Conservation (phyloP, 345 rosid genomes). For the Moringa oleifera region DNA sequence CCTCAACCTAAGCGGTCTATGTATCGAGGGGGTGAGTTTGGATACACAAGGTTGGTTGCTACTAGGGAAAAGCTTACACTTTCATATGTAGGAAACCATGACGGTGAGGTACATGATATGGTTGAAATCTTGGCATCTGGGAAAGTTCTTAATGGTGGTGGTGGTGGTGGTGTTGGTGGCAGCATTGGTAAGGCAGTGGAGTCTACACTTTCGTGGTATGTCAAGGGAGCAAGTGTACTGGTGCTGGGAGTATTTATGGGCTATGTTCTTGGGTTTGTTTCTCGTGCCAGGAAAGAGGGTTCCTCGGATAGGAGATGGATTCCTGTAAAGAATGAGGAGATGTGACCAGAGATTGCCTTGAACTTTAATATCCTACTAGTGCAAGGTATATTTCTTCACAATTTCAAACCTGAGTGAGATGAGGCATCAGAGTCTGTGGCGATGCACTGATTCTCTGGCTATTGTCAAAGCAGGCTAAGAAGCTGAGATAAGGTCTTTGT, state of each 20-base stretch:
- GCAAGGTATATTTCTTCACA: neutral
- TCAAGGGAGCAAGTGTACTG: slow-evolving; percentile 64
- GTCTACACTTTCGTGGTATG: slow-evolving; percentile 37
- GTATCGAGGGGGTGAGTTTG: slow-evolving; percentile 93
- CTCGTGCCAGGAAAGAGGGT: slow-evolving; percentile 44
- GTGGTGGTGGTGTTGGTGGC: neutral
- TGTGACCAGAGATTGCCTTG: slow-evolving; percentile 21
- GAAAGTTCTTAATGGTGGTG: slow-evolving; percentile 45
- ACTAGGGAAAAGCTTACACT: slow-evolving; percentile 66
- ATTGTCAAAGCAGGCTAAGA: neutral
- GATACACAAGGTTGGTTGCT: slow-evolving; percentile 79
- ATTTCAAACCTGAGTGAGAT: neutral
- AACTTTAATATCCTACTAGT: neutral
- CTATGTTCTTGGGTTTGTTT: slow-evolving; percentile 54
- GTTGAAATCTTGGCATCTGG: slow-evolving; percentile 80
- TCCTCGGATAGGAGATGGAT: slow-evolving; percentile 44
- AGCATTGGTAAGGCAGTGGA: slow-evolving; percentile 21
- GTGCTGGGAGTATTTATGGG: slow-evolving; percentile 66
- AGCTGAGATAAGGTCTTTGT: neutral
- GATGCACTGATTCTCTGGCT: neutral
- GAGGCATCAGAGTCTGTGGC: neutral
- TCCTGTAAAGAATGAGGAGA: slow-evolving; percentile 54
- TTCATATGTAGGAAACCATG: slow-evolving; percentile 81
- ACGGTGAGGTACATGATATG: slow-evolving; percentile 77
- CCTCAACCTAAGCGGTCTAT: slow-evolving; percentile 73